Conservation (phyloP, 1,284 basidiomycete species). For the Clitocybe nebularis region DNA sequence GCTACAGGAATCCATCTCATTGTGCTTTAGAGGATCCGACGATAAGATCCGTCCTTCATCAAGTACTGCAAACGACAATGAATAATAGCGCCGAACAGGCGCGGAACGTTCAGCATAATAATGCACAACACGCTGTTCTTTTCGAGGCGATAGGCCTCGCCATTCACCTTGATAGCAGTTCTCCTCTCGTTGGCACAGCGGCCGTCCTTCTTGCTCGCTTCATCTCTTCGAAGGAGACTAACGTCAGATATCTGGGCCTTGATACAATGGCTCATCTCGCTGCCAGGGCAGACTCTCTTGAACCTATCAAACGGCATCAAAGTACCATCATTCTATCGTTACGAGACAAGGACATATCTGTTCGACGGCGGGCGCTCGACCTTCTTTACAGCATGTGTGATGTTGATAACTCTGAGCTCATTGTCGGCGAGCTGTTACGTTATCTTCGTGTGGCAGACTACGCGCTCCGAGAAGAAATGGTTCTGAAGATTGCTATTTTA, state of each 20-base stretch:
- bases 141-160: conserved; percentile 98
- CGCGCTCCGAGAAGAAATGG: conserved; percentile 95
- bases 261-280: conserved; percentile 99
- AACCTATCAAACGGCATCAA: conserved; percentile 94
- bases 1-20: conserved; percentile 8
- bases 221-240: conserved; percentile 97
- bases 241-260: conserved; percentile 95
- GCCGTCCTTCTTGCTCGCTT: conserved; percentile 91
- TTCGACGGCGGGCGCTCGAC: conserved; percentile 91
- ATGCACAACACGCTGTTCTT: conserved; percentile 96
- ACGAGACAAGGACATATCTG: conserved; percentile 96
- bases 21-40: conserved; percentile 71
- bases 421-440: conserved; percentile 91
- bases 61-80: conserved; percentile 89
- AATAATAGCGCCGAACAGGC: conserved; percentile 90
- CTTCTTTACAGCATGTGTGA: conserved; percentile 99
- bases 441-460: conserved; percentile 96
- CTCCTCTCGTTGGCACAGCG: conserved; percentile 86
- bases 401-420: conserved; percentile 88
- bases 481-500: conserved; percentile 95
- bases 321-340: conserved; percentile 92
- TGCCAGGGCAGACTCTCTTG: conserved; percentile 85
- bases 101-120: conserved; percentile 97
- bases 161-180: conserved; percentile 94
- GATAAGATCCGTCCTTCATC: conserved; percentile 72